Conservation (phyloP, 768 basidiomycete species). For the Sutorius australiensis region DNA sequence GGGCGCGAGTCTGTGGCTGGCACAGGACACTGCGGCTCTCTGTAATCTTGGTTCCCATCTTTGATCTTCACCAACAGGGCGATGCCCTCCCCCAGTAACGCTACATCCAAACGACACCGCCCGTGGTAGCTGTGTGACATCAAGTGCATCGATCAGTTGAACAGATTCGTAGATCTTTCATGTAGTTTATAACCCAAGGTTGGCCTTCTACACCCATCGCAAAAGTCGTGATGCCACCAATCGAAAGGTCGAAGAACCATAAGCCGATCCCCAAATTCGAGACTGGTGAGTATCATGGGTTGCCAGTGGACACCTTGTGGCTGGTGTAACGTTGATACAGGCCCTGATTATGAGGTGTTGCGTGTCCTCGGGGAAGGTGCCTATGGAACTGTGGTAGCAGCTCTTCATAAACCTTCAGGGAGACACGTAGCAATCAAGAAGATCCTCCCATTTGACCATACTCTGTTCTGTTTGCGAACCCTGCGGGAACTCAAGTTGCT, state of each 20-base stretch:
- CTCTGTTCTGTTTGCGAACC: conserved; percentile 85
- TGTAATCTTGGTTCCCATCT: conserved; percentile 8
- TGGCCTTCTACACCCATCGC: neutral
- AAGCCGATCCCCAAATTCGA: conserved; percentile 75
- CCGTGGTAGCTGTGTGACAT: neutral
- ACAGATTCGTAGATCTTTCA: neutral
- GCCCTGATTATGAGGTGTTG: conserved; percentile 70
- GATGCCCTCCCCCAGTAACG: neutral
- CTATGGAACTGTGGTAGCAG: conserved; percentile 88
- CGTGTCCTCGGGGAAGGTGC: conserved; percentile 81
- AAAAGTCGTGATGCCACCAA: conserved; percentile 7
- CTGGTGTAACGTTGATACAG: conserved; percentile 32
- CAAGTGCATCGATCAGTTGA: conserved; percentile 13
- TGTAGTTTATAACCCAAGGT: conserved; percentile 1
- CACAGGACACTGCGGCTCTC: neutral
- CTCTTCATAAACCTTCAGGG: conserved; percentile 75
- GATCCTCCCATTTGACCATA: conserved; percentile 91
- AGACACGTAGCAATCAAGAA: conserved; percentile 94
- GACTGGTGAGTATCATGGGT: conserved; percentile 43
- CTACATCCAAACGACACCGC: conserved; percentile 2
- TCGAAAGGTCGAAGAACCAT: conserved; percentile 38
- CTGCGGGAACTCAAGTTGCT: conserved; percentile 88
- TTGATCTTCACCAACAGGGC: conserved; percentile 7
- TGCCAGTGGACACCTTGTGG: neutral
- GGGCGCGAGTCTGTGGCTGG: neutral